A percentile compares a stretch with the other conserved stretches of the same genome.
These are phyloP conservation scores for Russula sp. DNA, from an alignment of 768 basidiomycete genomes.

Conservation along the genomic window DNA sequence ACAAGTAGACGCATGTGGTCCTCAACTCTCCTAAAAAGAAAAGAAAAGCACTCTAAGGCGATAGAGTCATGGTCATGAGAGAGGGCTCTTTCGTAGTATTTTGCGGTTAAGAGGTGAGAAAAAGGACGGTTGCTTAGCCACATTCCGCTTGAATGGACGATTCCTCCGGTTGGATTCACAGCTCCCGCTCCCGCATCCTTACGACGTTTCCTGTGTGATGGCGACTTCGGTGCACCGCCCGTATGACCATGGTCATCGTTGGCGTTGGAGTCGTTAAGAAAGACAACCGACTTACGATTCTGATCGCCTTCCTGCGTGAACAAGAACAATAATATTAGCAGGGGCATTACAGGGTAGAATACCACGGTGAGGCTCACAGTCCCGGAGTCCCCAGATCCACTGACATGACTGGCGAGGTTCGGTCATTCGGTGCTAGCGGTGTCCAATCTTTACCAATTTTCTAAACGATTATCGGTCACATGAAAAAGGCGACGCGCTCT, in stretches of 20 bases:
- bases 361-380: conserved; percentile 31
- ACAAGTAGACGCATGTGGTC: conserved; percentile 64
- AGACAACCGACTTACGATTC: conserved; percentile 60
- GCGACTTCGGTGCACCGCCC: neutral
- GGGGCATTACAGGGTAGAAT: neutral
- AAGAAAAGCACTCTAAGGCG: too few relatives aligned
- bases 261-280: too few relatives aligned
- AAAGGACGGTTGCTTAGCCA: conserved; percentile 31
- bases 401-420: conserved; percentile 31
- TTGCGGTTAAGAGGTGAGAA: neutral
- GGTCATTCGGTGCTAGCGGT: too few relatives aligned
- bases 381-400: conserved; percentile 28
- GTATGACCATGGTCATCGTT: conserved; percentile 8
- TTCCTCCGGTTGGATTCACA: conserved; percentile 59
- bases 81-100: too few relatives aligned
- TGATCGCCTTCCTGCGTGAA: conserved; percentile 60
- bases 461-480: too few relatives aligned
- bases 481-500: too few relatives aligned
- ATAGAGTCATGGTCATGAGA: too few relatives aligned
- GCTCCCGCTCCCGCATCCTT: conserved; percentile 30
- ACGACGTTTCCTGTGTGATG: conserved; percentile 34
- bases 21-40: conserved; percentile 69
- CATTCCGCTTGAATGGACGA: conserved; percentile 71
- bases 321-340: conserved; percentile 22
- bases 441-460: neutral